A percentile compares a stretch with the other conserved stretches of the same genome.
These are phyloP conservation scores for Tulasnella sp. DNA, from an alignment of 768 basidiomycete species.

Conservation along the genomic window DNA sequence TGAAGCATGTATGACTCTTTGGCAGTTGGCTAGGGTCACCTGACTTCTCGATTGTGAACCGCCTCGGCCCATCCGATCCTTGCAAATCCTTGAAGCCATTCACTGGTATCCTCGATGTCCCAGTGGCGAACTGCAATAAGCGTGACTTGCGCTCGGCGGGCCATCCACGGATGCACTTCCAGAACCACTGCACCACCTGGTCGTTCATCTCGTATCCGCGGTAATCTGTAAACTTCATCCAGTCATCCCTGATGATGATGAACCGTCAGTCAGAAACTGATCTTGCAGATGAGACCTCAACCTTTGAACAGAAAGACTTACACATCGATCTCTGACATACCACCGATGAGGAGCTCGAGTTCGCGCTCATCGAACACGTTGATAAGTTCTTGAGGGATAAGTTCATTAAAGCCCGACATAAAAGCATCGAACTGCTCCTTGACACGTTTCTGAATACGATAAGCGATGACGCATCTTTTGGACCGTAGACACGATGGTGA, in stretches of 20 bases:
- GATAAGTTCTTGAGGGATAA: constrained; percentile 94
- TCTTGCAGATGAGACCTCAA: background rate
- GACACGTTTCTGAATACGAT: constrained; percentile 93
- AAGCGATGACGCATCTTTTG: constrained; percentile 70
- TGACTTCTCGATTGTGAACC: constrained; percentile 98
- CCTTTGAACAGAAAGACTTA: no score
- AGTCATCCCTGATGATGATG: constrained; percentile 58
- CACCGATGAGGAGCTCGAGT: constrained; percentile 91
- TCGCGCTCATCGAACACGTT: constrained; percentile 99
- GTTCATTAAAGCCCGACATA: constrained; percentile 99
- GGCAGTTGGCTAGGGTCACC: constrained; percentile 94
- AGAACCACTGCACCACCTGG: constrained; percentile 99
- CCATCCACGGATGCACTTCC: constrained; percentile 97
- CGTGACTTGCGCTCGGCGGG: constrained; percentile 97
- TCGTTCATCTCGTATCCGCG: constrained; percentile 92
- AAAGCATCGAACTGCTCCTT: constrained; percentile 99
- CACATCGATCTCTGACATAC: constrained; percentile 99
- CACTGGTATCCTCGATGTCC: constrained; percentile 93
- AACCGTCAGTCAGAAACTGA: background rate
- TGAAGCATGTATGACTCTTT: constrained; percentile 98
- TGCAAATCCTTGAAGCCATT: constrained; percentile 98
- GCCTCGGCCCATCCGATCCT: constrained; percentile 90
- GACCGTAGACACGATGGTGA: constrained; percentile 12
- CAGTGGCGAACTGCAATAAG: constrained; percentile 90
- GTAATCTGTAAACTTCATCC: constrained; percentile 99